Evolutionary conservation across 78 protist species (phyloP).

Genomic region (Pirum gemmata): DNA sequence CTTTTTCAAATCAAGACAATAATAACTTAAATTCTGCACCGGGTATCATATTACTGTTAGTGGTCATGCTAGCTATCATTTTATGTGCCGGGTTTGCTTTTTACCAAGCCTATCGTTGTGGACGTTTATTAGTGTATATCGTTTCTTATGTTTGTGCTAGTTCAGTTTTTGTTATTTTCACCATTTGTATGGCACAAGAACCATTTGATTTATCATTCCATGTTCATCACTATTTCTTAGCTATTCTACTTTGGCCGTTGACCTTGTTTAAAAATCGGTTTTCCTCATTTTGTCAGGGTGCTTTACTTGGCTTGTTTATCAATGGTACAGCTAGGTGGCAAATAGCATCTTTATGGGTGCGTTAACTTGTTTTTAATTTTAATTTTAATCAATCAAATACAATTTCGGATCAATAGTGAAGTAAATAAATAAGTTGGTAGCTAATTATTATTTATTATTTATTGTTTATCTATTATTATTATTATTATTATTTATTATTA

Average conservation of each 20-base stretch:
- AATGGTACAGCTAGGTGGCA: neutral
- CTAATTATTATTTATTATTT: too few relatives aligned
- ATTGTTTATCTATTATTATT: too few relatives aligned
- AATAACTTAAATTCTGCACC: neutral
- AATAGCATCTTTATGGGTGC: neutral
- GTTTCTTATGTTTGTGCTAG: neutral
- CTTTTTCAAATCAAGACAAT: neutral
- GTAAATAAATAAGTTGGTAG: too few relatives aligned
- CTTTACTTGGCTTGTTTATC: neutral
- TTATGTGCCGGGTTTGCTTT: neutral
- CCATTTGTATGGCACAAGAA: neutral
- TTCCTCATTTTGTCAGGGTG: neutral
- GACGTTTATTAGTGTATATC: neutral
- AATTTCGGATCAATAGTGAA: too few relatives aligned
- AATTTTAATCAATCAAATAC: too few relatives aligned
- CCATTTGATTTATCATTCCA: neutral
- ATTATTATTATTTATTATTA: too few relatives aligned
- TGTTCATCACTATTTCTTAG: neutral
- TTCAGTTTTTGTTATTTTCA: neutral
- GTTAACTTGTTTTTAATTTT: too few relatives aligned
- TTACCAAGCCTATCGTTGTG: neutral
- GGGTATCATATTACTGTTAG: neutral
- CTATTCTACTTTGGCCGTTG: neutral
- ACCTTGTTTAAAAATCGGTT: neutral
- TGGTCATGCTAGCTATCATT: neutral